Evolutionary conservation across 495 filamentous ascomycete genomes (phyloP).

Genomic region (Paragyromitra xinjiangensis): DNA sequence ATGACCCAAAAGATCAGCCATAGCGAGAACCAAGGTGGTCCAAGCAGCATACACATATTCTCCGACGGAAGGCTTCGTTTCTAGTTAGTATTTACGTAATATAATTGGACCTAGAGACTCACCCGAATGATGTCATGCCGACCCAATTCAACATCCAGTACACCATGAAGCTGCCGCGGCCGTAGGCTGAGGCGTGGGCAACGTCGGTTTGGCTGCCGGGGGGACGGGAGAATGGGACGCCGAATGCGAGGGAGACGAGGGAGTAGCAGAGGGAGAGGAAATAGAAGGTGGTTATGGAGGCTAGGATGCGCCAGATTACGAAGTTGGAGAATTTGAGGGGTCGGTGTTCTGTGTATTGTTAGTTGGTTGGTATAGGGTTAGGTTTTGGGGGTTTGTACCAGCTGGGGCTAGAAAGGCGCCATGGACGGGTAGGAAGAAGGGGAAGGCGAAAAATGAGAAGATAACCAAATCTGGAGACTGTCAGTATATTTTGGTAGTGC

Average conservation of each 20-base stretch:
- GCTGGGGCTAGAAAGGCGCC: conserved; percentile 64
- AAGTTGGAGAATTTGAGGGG: conserved; percentile 70
- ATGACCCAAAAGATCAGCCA: conserved; percentile 83
- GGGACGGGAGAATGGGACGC: conserved; percentile 68
- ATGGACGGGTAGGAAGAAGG: conserved; percentile 75
- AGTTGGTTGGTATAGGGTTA: no score
- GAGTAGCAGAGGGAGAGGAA: conserved; percentile 75
- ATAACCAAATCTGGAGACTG: conserved; percentile 68
- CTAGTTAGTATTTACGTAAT: not conserved
- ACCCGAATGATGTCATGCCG: conserved; percentile 71
- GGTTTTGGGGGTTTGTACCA: not conserved
- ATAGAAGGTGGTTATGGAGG: conserved; percentile 71
- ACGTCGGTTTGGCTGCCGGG: conserved; percentile 61
- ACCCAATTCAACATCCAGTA: conserved; percentile 81
- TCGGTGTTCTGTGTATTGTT: conserved; percentile 60
- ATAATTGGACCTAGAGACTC: not conserved
- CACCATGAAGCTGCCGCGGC: conserved; percentile 66
- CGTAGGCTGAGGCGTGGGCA: conserved; percentile 66
- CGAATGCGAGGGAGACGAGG: conserved; percentile 71
- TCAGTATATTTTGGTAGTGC: not conserved
- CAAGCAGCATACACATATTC: conserved; percentile 76
- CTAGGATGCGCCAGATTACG: conserved; percentile 68
- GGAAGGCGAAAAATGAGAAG: conserved; percentile 75
- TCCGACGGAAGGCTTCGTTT: conserved; percentile 68
- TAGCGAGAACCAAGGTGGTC: conserved; percentile 72